Base-by-base conservation (phyloP, 129 eudicot genomes). In the Kitagawia praeruptora region DNA sequence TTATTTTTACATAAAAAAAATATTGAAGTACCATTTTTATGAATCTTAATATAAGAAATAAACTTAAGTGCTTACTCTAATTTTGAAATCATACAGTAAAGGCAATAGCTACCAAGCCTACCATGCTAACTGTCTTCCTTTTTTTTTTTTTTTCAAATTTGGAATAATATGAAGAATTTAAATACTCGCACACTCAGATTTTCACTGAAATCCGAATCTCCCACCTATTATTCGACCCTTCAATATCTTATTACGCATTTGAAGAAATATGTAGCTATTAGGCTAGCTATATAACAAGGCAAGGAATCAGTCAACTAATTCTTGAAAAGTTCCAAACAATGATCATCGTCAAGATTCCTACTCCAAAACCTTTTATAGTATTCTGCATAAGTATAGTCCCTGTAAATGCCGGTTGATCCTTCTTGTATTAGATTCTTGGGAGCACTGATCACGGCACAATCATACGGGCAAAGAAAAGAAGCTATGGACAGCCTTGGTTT, bases 311-410 rank as follows among this genome's bases (percentile, higher is more conserved):
- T 42, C 44, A 63, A 66, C 86, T 82, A 75, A 82, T 85, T 90
- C 85, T 92, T 87, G 90, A 92, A 92, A 81, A 92, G 89, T 42
- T 92, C 90, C 86, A 92, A 75, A 83, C 97, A 92, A 70, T 89
- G 92, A 44, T 89, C 90, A 72, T 92, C 96, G 15, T 92, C 97
- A 11, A 92, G 93, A 53, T 92, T 88, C 70, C 96, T 83, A 80
- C 93, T 90, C 97, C 97, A 92, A 74, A 92, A 92, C 84, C 90
- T 92, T 66, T 81, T 85, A 77, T 88, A 92, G 79, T 92, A 92
- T 70, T 92, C 93, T 0, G 91, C 78, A 53, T 92, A 92, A 0
- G 97, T 92, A 80, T n/a, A 92, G 80, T 75, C 53, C 80, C 61
- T 84, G 84, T 90, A 92, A 56, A 90, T 83, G 0, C 88, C 81